Evolutionary conservation across 2,329 filamentous ascomycete genomes (phyloP), one percentile per base, ranked within the genome.

Genomic region (Penicillium italicum): DNA sequence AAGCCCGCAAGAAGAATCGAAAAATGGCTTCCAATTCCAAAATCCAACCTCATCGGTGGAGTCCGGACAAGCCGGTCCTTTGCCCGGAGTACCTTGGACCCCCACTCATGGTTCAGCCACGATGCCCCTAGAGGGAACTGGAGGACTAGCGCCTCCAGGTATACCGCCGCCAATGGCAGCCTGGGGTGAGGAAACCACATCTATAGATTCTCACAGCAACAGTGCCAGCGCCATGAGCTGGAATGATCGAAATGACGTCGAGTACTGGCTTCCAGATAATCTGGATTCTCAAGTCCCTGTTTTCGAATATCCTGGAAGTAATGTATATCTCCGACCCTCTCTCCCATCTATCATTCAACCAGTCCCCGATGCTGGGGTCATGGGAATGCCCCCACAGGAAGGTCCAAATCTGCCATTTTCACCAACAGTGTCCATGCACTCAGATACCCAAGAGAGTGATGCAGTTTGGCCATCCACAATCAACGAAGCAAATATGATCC

Each of bases 401-500:
- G 49, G 61, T 24, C 53, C 62, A 18, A 56, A 53, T 8, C 58
- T 66, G 26, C 50, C 64, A 9, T 62, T 62, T 20, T 62, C 62
- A n/a, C 59, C 62, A n/a, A 57, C 53, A 14, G 53, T 62, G 14
- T 56, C 64, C 26, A 52, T 63, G 26, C 59, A 57, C 7, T 62
- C 62, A 18, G 59, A 58, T 14, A 66, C 56, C 41, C 65, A 50
- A 43, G 66, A 59, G 16, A 52, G 14, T 45, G 64, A 63, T 9
- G 65, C 71, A 28, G 62, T 71, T 36, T 77, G 75, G 75, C 75
- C 74, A 2, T 44, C 66, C 0, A 70, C 64, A 6, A 75, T 77
- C 51, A 69, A 67, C 40, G 75, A 77, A 55, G 70, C 70, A 1
- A 76, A 72, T 22, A 69, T 77, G 69, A 69, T 73, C 24, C 71